These are phyloP conservation scores for Exophiala calicioides DNA, from an alignment of 2,329 filamentous ascomycete genomes.

Conservation along the genomic window DNA sequence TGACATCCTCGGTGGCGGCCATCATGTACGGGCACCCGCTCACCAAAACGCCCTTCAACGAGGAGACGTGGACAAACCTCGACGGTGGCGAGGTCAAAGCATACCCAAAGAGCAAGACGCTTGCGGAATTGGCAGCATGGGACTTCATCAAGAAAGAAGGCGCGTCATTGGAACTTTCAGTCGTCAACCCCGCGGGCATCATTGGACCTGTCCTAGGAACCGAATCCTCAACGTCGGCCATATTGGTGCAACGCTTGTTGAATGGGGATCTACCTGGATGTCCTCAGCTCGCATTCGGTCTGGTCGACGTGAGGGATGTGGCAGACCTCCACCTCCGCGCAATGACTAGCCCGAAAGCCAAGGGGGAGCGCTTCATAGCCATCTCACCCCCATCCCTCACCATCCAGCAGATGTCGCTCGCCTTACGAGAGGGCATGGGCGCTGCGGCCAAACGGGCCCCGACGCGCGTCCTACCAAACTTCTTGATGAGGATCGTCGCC, in stretches of 20 bases:
- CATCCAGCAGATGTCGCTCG: constrained; percentile 30
- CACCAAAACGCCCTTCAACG: constrained; percentile 33
- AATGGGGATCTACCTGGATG: constrained; percentile 35
- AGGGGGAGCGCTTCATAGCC: constrained; percentile 26
- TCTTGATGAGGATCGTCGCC: constrained; percentile 35
- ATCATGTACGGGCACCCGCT: constrained; percentile 29
- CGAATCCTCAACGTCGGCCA: constrained; percentile 31
- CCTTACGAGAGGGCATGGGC: constrained; percentile 27
- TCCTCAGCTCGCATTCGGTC: constrained; percentile 31
- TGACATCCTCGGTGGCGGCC: constrained; percentile 24
- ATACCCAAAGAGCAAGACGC: constrained; percentile 39
- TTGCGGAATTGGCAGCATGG: constrained; percentile 40
- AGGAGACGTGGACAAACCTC: constrained; percentile 36
- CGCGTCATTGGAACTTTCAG: constrained; percentile 33
- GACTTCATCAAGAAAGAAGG: constrained; percentile 37
- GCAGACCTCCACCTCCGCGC: constrained; percentile 36
- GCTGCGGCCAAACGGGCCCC: constrained; percentile 34
- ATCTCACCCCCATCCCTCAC: constrained; percentile 28
- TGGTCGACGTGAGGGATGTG: constrained; percentile 39
- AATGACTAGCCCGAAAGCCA: constrained; percentile 33
- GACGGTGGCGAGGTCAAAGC: constrained; percentile 25
- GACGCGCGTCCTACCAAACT: constrained; percentile 60
- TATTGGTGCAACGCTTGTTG: constrained; percentile 32
- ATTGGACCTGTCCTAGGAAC: constrained; percentile 36
- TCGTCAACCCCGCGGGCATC: constrained; percentile 35